Evolutionary conservation across 345 rosid genomes (phyloP).

Genomic region (Eucalyptus regnans): DNA sequence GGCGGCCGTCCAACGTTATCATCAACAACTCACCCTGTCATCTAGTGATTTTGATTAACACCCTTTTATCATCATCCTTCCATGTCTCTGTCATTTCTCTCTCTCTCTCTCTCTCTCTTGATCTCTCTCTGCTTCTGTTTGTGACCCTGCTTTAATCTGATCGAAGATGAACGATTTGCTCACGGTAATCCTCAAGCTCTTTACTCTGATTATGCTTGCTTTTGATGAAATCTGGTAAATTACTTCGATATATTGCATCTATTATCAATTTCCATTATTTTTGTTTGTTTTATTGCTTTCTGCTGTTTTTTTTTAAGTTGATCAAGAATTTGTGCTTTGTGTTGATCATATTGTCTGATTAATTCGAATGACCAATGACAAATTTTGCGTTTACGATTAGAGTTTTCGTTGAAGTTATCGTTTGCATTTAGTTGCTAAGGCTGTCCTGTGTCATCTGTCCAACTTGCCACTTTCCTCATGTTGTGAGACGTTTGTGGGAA

Average conservation of each 20-base stretch:
- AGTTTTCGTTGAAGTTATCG: not conserved
- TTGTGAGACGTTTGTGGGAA: not conserved
- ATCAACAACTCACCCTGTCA: not conserved
- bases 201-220: not conserved
- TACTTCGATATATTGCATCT: not conserved
- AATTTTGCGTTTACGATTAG: not conserved
- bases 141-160: not conserved
- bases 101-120: not conserved
- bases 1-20: not conserved
- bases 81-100: not conserved
- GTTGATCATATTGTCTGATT: not conserved
- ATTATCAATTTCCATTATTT: not conserved
- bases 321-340: not conserved
- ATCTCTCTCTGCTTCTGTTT: not conserved
- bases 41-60: not conserved
- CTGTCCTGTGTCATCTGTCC: not conserved
- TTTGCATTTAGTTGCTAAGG: not conserved
- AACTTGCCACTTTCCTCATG: not conserved
- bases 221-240: not conserved
- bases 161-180: constrained; percentile 35
- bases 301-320: not conserved
- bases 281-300: not conserved
- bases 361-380: not conserved
- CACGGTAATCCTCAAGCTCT: constrained; percentile 5
- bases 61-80: not conserved